Base-by-base conservation (phyloP, 768 basidiomycete genomes). In the Lenzites betulinus region DNA sequence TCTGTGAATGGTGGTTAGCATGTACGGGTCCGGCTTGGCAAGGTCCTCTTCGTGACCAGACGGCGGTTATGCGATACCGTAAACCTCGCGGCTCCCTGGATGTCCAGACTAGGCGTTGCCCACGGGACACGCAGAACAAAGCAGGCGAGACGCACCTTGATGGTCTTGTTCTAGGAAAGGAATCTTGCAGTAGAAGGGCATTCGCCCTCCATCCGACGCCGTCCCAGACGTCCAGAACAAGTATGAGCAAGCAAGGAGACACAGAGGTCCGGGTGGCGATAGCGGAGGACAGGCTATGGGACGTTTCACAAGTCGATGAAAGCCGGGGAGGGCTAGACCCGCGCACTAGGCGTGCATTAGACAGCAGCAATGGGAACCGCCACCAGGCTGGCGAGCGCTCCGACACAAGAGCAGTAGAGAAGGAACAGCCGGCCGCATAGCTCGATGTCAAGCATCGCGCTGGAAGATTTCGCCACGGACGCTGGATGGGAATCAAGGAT, bases 141-240 rank as follows among this genome's bases (percentile, higher is more conserved):
- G 56, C 84, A 77, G 43, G 83, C 59, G 38, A 81, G 83, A 75
- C 84, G 87, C 1, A 74, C 77, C 60, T 77, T 77, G 48, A 82
- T 78, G 47, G 79, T 82, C 26, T 77, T 81, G 64, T 81, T 82
- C 20, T 43, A 61, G 20, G 72, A 78, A 1, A 69, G 63, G 56
- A 66, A 77, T 36, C 66, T 73, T 64, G 73, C 76, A 33, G 30
- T n/a, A n/a, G n/a, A n/a, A n/a, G n/a, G 30, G 30, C 11, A 11
- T 33, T 33, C 11, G 30, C 30, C 30, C 30, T 33, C 30, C 11
- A 33, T 4, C 4, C 30, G 30, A 33, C 30, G 30, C 30, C 6
- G 11, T 33, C 30, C 30, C 6, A 33, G 11, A 33, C 30, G 30
- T n/a, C n/a, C n/a, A n/a, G n/a, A n/a, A n/a, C n/a, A n/a, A n/a